Evolutionary conservation across 129 eudicot genomes (phyloP), one percentile per base, ranked within the genome.

Genomic region (Rutidosis leptorrhynchoides): DNA sequence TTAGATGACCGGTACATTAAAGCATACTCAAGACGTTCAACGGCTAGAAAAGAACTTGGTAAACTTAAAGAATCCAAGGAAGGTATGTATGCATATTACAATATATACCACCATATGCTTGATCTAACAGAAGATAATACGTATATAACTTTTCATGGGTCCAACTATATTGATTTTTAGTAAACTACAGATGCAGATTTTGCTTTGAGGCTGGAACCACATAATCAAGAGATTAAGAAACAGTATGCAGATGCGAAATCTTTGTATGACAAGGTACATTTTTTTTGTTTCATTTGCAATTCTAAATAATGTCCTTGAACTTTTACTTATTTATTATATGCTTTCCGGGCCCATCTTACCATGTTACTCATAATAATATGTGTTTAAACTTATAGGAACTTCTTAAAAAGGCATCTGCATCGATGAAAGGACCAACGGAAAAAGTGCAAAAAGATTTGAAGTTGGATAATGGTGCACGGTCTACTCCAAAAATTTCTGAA

Each of bases 1-100:
- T 73, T 93, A 73, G 99, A 93, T 79, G 99, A 93, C 76, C 85
- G 96, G n/a, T 89, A 93, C 84, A 86, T 86, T 59, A 93, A 93
- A 76, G 95, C 99, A 29, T 93, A 93, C 76, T 89, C 99, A 43
- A 91, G 98, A 30, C 90, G 98, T 65, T 84, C 99, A 58, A 89
- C 96, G 4, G 95, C 99, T 62, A 86, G 96, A 75, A 93, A 89
- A 73, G 99, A 89, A 79, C 92, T 93, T 55, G 89, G 90, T 58
- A 93, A 88, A 86, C 78, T 84, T 72, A 89, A 83, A 79, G 96
- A 82, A 62, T 78, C 96, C 49, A 62, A 74, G n/a, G 96, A 89
- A 55, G 99, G 99, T 93, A 86, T n/a, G n/a, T n/a, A n/a, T 42
- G 70, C 22, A 51, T 73, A 15, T 53, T 53, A 57, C 62, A 7